Percentiles rank a stretch among this genome's conserved stretches.
Evolutionary conservation across 2,329 filamentous ascomycete genomes (phyloP).

Genomic region (Colletotrichum australisinense): DNA sequence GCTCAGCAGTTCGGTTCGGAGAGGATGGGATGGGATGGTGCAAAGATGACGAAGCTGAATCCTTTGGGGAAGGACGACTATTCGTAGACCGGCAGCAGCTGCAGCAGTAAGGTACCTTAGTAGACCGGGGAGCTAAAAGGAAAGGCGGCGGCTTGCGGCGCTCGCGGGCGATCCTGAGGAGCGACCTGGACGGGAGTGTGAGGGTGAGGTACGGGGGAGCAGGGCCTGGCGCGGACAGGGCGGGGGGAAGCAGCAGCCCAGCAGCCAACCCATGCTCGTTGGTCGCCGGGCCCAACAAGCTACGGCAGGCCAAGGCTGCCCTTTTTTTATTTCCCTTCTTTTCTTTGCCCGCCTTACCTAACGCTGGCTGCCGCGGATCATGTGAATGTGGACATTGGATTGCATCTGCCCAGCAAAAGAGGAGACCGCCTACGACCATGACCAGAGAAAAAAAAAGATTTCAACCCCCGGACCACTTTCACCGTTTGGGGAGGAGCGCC

Average conservation of each 20-base stretch:
- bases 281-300: slow-evolving; percentile 32
- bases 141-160: slow-evolving; percentile 17
- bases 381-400: slow-evolving; percentile 31
- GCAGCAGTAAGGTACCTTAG: not conserved
- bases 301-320: slow-evolving; percentile 6
- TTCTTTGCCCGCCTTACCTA: not conserved
- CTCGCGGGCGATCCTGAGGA: not conserved
- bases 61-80: slow-evolving; percentile 1
- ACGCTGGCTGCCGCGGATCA: slow-evolving; percentile 22
- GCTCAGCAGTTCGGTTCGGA: slow-evolving; percentile 3
- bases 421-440: not conserved
- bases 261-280: slow-evolving; percentile 26
- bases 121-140: not conserved
- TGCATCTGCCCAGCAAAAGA: not conserved
- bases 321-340: not conserved
- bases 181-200: not conserved
- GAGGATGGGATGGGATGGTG: slow-evolving; percentile 6
- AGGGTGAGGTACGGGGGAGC: not conserved
- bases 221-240: slow-evolving; percentile 17
- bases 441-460: not conserved
- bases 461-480: not conserved
- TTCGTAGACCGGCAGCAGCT: not conserved
- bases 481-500: slow-evolving; percentile 1
- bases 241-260: not conserved
- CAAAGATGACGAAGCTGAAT: slow-evolving; percentile 33